Base-by-base conservation (phyloP, 1,284 basidiomycete genomes). In the Fomitopsis betulina region DNA sequence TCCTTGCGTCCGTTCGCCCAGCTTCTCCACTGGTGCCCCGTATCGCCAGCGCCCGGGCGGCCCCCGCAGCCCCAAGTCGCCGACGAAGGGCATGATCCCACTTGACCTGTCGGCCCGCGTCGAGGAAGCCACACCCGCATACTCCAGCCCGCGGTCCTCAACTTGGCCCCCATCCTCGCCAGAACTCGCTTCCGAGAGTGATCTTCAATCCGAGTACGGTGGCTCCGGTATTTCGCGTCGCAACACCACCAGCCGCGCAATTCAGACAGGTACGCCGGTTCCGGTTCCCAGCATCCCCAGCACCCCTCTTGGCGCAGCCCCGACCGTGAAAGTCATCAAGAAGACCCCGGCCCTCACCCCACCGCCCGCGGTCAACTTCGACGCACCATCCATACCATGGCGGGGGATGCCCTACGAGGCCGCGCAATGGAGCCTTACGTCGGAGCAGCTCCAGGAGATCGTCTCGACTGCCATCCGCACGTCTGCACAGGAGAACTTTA, bases 341-440 rank as follows among this genome's bases (percentile, higher is more conserved):
- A 70, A 69, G 57, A 66, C 64, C 32, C 67, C 65, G 5, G 66
- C 73, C 5, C 73, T 86, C 30, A 69, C 75, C 0, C 74, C 78
- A 0, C 78, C 80, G 0, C 78, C 80, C 5, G 58, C 73, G n/a
- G 66, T 86, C 63, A 76, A 75, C 49, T 87, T 89, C 66, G 84
- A 84, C n/a, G 71, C 77, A 3, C 66, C 70, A 0, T 78, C 82
- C 21, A 75, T 90, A 21, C 73, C 76, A 39, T 89, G 83, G 82
- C 86, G 85, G 58, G 82, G 81, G 1, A 74, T 91, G 58, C 81
- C 87, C 0, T 73, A 89, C 42, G 87, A 91, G 59, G 85, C 85
- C 0, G 89, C 89, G 5, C 77, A 89, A 60, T 90, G 89, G 89
- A 87, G 86, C 1, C 80, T 91, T 58, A 80, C 81, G 30, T 88